Evolutionary conservation across 2,329 filamentous ascomycete species (phyloP).

Genomic region (Venturia aucupariae): DNA sequence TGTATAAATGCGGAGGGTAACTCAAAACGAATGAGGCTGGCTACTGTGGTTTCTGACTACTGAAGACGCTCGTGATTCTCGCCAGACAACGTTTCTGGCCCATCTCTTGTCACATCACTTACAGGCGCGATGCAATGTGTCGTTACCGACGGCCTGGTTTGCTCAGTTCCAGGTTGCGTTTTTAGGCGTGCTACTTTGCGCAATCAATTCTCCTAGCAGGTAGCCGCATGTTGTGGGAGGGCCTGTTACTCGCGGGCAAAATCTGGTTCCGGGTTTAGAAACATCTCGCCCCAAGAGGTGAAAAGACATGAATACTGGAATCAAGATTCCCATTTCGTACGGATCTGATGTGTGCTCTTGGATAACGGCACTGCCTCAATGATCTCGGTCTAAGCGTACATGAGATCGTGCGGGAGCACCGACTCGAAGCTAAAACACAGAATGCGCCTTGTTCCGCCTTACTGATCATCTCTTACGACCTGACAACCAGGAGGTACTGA

Average conservation of each 20-base stretch:
- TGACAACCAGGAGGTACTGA: conserved; percentile 74
- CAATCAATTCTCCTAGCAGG: background rate
- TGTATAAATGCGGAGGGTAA: no score
- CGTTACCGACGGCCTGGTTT: background rate
- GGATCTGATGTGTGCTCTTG: background rate
- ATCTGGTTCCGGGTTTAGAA: background rate
- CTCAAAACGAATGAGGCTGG: no score
- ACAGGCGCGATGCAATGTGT: background rate
- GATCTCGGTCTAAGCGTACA: background rate
- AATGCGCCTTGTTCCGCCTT: background rate
- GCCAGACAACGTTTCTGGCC: no score
- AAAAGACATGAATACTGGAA: background rate
- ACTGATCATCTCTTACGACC: conserved; percentile 24
- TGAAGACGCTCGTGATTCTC: no score
- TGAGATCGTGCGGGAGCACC: background rate
- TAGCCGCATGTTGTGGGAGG: background rate
- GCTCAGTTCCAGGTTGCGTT: no score
- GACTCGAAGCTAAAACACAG: background rate
- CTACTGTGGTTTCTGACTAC: no score
- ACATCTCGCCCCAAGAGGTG: background rate
- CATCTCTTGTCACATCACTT: no score
- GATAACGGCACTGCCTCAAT: no score
- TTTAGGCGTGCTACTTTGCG: no score
- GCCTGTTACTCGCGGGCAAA: background rate
- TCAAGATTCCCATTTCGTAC: background rate